Evolutionary conservation across 345 rosid species (phyloP).

Genomic region (Cardamine chenopodiifolia): DNA sequence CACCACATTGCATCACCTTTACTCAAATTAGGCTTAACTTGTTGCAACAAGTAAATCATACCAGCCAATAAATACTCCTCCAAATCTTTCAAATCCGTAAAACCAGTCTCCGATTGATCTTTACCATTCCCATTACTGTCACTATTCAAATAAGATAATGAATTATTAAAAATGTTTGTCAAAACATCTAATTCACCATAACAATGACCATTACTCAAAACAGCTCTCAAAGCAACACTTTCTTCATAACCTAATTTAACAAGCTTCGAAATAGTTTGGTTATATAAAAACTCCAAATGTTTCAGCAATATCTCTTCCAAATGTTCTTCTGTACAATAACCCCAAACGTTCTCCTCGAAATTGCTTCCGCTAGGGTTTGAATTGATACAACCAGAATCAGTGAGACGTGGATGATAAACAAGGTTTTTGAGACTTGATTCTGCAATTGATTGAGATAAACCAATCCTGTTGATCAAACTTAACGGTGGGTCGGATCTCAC

Average conservation of each 20-base stretch:
- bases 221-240: constrained; percentile 69
- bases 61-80: constrained; percentile 77
- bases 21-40: constrained; percentile 77
- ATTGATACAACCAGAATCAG: constrained; percentile 40
- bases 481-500: constrained; percentile 56
- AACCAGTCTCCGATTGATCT: constrained; percentile 54
- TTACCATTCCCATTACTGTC: constrained; percentile 26
- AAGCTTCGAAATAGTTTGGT: constrained; percentile 71
- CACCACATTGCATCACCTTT: constrained; percentile 98
- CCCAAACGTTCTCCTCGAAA: constrained; percentile 65
- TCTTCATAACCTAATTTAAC: constrained; percentile 68
- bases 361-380: constrained; percentile 33
- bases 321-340: constrained; percentile 83
- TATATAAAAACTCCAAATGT: constrained; percentile 63
- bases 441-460: constrained; percentile 50
- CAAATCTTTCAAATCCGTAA: constrained; percentile 73
- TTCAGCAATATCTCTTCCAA: constrained; percentile 70
- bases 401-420: constrained; percentile 52
- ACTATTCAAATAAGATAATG: constrained; percentile 68
- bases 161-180: constrained; percentile 70
- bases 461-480: constrained; percentile 46
- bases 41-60: constrained; percentile 84
- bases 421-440: constrained; percentile 67
- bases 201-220: constrained; percentile 76
- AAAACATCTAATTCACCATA: constrained; percentile 82